phyloP scores from a whole-genome alignment of 2,329 filamentous ascomycete species.

The Ophiostoma ulmi region DNA sequence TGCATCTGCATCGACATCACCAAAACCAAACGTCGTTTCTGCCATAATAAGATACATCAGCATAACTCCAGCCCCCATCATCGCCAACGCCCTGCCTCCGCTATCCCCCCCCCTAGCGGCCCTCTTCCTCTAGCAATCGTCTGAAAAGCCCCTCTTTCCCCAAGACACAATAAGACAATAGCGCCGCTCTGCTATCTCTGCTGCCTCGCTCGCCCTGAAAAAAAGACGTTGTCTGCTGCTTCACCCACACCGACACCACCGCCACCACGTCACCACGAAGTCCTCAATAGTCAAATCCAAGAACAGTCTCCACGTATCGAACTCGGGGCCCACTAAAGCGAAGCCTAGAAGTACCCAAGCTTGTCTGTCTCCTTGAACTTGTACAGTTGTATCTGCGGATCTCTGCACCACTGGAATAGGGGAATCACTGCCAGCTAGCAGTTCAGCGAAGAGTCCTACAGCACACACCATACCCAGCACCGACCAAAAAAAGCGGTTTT shows the following conservation, averaged over 20 bases:
- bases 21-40: background rate
- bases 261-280: slow-evolving; percentile 23
- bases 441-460: background rate
- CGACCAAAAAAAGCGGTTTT: slow-evolving; percentile 14
- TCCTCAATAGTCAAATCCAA: slow-evolving; percentile 13
- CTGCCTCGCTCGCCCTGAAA: background rate
- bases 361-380: background rate
- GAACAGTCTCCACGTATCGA: slow-evolving; percentile 21
- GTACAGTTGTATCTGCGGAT: slow-evolving; percentile 10
- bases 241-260: slow-evolving; percentile 15
- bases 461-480: background rate
- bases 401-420: slow-evolving; percentile 13
- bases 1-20: background rate
- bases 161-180: slow-evolving; percentile 3
- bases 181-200: background rate
- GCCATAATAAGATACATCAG: background rate
- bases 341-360: slow-evolving; percentile 12
- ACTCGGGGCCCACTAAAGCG: slow-evolving; percentile 16
- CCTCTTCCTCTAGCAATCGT: background rate
- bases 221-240: background rate
- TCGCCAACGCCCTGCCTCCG: background rate
- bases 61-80: background rate
- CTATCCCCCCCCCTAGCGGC: background rate
- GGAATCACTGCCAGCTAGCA: slow-evolving; percentile 2
- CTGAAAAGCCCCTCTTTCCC: background rate